Conservation (phyloP, 1,284 basidiomycete genomes). For the Ceratobasidium sp. region DNA sequence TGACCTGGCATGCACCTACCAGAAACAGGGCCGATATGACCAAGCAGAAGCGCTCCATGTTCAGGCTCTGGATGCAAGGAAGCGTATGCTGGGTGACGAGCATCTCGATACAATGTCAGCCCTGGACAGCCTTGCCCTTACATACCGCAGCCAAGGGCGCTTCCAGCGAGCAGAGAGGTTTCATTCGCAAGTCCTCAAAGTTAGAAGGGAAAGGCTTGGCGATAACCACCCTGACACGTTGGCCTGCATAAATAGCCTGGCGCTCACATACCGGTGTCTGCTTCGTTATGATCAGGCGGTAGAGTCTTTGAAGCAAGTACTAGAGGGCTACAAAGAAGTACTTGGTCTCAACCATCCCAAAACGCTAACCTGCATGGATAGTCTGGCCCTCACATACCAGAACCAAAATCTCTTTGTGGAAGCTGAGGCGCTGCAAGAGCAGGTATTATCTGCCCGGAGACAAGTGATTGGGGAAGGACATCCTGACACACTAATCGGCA, state of each 20-base stretch:
- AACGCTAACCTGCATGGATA: background rate
- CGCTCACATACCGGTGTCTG: background rate
- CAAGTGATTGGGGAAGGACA: slow-evolving; percentile 5
- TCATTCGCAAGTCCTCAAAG: background rate
- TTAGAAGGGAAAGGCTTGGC: background rate
- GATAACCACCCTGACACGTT: background rate
- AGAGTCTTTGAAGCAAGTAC: background rate
- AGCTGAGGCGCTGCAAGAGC: background rate
- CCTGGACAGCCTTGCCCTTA: background rate
- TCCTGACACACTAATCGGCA: background rate
- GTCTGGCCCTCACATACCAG: background rate
- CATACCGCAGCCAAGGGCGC: background rate
- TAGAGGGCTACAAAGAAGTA: background rate
- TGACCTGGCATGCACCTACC: background rate
- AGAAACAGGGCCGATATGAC: background rate
- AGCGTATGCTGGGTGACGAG: background rate
- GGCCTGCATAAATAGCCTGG: background rate
- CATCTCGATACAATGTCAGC: background rate
- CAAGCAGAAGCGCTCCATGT: background rate
- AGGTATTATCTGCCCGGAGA: background rate
- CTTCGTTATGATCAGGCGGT: background rate
- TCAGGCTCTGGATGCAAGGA: background rate
- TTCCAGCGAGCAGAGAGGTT: background rate
- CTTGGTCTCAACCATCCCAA: background rate
- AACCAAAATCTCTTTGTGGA: background rate